Evolutionary conservation across 2,329 filamentous ascomycete genomes (phyloP), one percentile per base, ranked within the genome.

Genomic region (Aspergillus novoparasiticus): DNA sequence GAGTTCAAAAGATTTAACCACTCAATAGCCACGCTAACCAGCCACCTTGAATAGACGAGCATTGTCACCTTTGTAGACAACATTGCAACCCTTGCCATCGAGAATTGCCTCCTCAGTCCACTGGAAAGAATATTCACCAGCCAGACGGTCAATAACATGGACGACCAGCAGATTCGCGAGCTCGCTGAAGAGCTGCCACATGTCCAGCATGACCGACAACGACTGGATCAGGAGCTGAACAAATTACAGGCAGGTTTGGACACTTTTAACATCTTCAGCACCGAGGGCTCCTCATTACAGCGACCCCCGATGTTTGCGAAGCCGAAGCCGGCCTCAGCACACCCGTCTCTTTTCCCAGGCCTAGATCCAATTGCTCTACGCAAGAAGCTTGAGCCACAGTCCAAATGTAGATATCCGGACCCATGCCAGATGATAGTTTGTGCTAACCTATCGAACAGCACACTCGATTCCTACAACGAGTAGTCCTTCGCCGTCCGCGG

Each of bases 31-130:
- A 19, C 26, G n/a, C 34, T 55, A 46, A 56, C 10, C 30, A 46
- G 23, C 8, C 34, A 46, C 8, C 8, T 30, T 14, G 28, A 3
- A 1, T 50, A 69, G 69, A 69, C 64, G 69, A 78, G 80, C 1
- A 72, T 80, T 3, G 68, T 79, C 14, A 81, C 78, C 0, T 84
- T 85, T 55, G 74, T 81, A 3, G 80, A 86, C 4, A 84, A 84
- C 23, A 72, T 85, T 11, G 75, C 80, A 21, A 83, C 78, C n/a
- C 73, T 85, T 0, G 83, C 78, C 0, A 74, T 84, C 0, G 84
- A 86, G 66, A 81, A 80, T 36, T 84, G 81, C 51, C 77, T 86
- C 0, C 69, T 86, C 0, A 69, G 61, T 0, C 75, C 80, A 1
- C 62, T 85, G 0, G 75, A 78, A 0, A 59, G 64, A 0, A 81